Evolutionary conservation across 345 rosid genomes (phyloP).

Genomic region (Acer yangbiense): DNA sequence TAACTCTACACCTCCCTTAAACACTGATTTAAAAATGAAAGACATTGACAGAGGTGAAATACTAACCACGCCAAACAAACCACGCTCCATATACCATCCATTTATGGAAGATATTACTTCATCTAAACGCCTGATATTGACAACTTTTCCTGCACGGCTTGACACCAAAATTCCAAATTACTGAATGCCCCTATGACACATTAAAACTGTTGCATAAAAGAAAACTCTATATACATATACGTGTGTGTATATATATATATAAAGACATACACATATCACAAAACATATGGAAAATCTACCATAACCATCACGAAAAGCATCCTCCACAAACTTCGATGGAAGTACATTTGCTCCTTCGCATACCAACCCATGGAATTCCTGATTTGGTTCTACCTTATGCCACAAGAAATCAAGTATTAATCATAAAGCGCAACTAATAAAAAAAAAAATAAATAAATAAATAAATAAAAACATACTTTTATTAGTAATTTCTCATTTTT

Average conservation of each 20-base stretch:
- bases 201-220: slow-evolving; percentile 18
- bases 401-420: slow-evolving; percentile 46
- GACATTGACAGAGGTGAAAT: slow-evolving; percentile 1
- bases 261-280: slow-evolving; percentile 23
- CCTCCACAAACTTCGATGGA: slow-evolving; percentile 79
- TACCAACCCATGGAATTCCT: slow-evolving; percentile 83
- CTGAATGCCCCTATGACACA: slow-evolving; percentile 30
- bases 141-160: slow-evolving; percentile 94
- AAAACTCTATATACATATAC: neutral
- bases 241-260: no score
- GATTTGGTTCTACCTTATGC: slow-evolving; percentile 96
- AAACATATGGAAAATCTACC: slow-evolving; percentile 49
- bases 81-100: slow-evolving; percentile 95
- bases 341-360: slow-evolving; percentile 98
- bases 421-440: neutral
- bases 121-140: slow-evolving; percentile 79
- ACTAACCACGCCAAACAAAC: slow-evolving; percentile 91
- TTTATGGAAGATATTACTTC: slow-evolving; percentile 87
- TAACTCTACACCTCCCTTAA: neutral
- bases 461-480: neutral
- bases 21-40: neutral
- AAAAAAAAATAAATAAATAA: neutral
- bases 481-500: neutral
- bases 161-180: slow-evolving; percentile 59
- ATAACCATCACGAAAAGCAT: slow-evolving; percentile 69